These are phyloP conservation scores for Schizophyllum amplum DNA, from an alignment of 1,284 basidiomycete species.

Conservation along the genomic window DNA sequence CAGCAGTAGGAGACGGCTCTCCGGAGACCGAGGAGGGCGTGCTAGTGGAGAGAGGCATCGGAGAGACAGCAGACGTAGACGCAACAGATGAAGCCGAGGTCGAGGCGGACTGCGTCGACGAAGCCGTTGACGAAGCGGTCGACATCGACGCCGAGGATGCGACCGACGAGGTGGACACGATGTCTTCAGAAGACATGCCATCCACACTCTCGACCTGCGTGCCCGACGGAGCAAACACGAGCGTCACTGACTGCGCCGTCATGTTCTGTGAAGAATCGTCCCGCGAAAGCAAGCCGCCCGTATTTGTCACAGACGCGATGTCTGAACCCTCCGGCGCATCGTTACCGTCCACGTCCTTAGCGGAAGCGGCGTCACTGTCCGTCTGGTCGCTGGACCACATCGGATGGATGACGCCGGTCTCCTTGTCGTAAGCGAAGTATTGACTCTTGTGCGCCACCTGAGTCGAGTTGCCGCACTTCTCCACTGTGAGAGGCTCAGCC, in stretches of 20 bases:
- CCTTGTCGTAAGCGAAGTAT: constrained; percentile 45
- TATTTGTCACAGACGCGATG: neutral
- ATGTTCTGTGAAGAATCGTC: neutral
- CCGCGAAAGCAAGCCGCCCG: constrained; percentile 1
- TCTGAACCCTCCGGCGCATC: constrained; percentile 1
- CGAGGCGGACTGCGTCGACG: constrained; percentile 20
- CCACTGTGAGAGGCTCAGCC: constrained; percentile 41
- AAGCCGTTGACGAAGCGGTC: neutral
- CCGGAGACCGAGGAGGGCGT: no score
- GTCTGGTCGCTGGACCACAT: constrained; percentile 33
- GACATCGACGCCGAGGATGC: neutral
- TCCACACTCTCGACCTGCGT: constrained; percentile 15
- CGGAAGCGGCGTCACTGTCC: neutral
- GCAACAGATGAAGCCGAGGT: constrained; percentile 30
- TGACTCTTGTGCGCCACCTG: constrained; percentile 38
- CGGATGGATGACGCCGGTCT: constrained; percentile 41
- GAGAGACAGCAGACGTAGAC: no score
- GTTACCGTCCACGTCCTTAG: neutral
- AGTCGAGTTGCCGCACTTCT: constrained; percentile 28
- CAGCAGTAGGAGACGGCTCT: constrained; percentile 2
- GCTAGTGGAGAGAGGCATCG: no score
- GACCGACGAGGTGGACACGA: neutral
- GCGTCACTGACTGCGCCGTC: constrained; percentile 25
- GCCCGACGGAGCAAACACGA: constrained; percentile 34
- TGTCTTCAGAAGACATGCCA: neutral